Conservation (phyloP, 805 yeast species). For the Nadsonia fulvescens region DNA sequence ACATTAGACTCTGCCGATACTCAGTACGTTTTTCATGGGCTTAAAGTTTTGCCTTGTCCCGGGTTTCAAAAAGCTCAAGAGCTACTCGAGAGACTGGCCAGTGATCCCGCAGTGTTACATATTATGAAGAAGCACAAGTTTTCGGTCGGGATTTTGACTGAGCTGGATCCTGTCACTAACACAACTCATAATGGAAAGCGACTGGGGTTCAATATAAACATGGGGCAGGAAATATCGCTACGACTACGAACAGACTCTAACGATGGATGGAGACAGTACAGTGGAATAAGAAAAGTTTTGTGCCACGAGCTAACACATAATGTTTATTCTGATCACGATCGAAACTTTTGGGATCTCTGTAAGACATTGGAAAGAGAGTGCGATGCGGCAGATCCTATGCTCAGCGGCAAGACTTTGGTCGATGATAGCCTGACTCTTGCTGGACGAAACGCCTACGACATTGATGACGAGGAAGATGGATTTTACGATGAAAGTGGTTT, state of each 20-base stretch:
- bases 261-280: slow-evolving; percentile 20
- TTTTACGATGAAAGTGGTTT: too few species aligned
- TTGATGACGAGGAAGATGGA: too few species aligned
- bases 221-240: slow-evolving; percentile 20
- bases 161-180: slow-evolving; percentile 22
- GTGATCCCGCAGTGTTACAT: slow-evolving; percentile 20
- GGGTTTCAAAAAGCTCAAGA: slow-evolving; percentile 15
- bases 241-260: slow-evolving; percentile 22
- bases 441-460: too few species aligned
- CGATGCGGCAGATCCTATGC: too few species aligned
- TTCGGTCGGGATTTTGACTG: slow-evolving; percentile 20
- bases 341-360: slow-evolving; percentile 19
- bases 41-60: slow-evolving; percentile 17
- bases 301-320: slow-evolving; percentile 25
- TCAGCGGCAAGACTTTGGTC: too few species aligned
- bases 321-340: slow-evolving; percentile 19
- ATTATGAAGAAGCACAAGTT: slow-evolving; percentile 20
- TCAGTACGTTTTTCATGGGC: slow-evolving; percentile 17
- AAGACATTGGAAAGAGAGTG: slow-evolving; percentile 18
- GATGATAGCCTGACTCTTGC: too few species aligned
- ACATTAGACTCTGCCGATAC: slow-evolving; percentile 5
- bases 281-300: slow-evolving; percentile 17
- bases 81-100: slow-evolving; percentile 15
- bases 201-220: slow-evolving; percentile 19
- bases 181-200: slow-evolving; percentile 15